Base-by-base conservation (phyloP, 768 basidiomycete species). In the Serendipita sp. region DNA sequence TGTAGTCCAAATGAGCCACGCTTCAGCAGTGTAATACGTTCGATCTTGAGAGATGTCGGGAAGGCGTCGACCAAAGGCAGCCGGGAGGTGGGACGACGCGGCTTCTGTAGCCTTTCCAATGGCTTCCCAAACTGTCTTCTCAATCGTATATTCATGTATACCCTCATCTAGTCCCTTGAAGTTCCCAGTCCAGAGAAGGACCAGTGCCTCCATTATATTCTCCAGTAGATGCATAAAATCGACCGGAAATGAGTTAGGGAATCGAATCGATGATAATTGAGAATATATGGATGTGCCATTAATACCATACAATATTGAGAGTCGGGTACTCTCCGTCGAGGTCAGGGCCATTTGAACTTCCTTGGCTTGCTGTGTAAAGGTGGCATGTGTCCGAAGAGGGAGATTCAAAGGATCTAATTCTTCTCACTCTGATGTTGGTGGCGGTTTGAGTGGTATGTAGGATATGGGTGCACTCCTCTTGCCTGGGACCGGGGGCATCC, bases 121-220 rank as follows among this genome's bases (percentile, higher is more conserved):
- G 0, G 72, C 74, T n/a, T 78, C 71, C 80, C 79, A 80, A 1
- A 79, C 71, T 0, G 67, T 64, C 10, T 51, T 13, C 0, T 34
- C 23, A 15, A 78, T 66, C 2, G 69, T 60, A 38, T 77, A 78
- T 4, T 69, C 69, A 1, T 71, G 74, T 3, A n/a, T 38, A 0
- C 72, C 72, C 4, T 69, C 44, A 47, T 77, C 72, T 1, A 79
- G 32, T 4, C 68, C 75, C 67, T 80, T 81, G 72, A 72, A 80
- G 15, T 69, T 66, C 0, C 78, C 77, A 1, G 71, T 76, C 77
- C 78, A 78, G 0, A 78, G 68, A 0, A 65, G n/a, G 41, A 80
- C 68, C 1, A 83, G 71, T 56, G 76, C 78, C 28, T 68, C 69
- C 32, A 79, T 66, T 1, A 79, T 52, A 66, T 81, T 81, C 66